phyloP scores from a whole-genome alignment of 805 yeast genomes.

The Torulaspora gathmanii region DNA sequence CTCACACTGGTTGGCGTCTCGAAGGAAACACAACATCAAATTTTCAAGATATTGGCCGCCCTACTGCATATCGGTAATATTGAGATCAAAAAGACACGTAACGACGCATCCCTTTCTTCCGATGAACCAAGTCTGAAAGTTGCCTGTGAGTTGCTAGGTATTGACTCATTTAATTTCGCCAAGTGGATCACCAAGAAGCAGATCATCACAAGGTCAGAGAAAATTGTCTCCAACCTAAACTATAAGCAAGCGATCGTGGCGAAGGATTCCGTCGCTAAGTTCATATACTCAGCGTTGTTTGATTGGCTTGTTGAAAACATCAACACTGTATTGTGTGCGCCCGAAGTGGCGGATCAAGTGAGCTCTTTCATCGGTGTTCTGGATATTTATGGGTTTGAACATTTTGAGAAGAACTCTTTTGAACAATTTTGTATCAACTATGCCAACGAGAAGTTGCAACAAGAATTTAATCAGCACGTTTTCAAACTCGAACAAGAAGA shows the following conservation, averaged over 20 bases:
- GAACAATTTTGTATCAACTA: slow-evolving; percentile 97
- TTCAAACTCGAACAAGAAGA: slow-evolving; percentile 97
- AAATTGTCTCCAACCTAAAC: slow-evolving; percentile 76
- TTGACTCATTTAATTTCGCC: slow-evolving; percentile 67
- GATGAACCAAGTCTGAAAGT: slow-evolving; percentile 82
- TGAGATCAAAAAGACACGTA: slow-evolving; percentile 77
- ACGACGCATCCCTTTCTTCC: slow-evolving; percentile 71
- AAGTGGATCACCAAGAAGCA: slow-evolving; percentile 94
- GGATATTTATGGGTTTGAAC: slow-evolving; percentile 97
- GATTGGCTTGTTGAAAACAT: slow-evolving; percentile 92
- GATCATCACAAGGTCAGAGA: slow-evolving; percentile 87
- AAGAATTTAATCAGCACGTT: slow-evolving; percentile 95
- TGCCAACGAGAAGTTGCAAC: slow-evolving; percentile 95
- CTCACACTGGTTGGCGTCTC: slow-evolving; percentile 71
- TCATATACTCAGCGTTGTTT: slow-evolving; percentile 83
- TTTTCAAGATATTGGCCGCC: slow-evolving; percentile 81
- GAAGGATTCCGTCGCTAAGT: slow-evolving; percentile 93
- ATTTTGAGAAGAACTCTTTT: slow-evolving; percentile 87
- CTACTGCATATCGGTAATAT: slow-evolving; percentile 91
- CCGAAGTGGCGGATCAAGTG: slow-evolving; percentile 54
- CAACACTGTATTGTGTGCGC: slow-evolving; percentile 73
- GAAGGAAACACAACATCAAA: slow-evolving; percentile 52
- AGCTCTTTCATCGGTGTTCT: slow-evolving; percentile 87
- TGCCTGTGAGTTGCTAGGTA: slow-evolving; percentile 81
- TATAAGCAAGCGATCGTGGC: slow-evolving; percentile 85